Conservation (phyloP, 2,329 filamentous ascomycete genomes). For the Colletotrichum limetticola region DNA sequence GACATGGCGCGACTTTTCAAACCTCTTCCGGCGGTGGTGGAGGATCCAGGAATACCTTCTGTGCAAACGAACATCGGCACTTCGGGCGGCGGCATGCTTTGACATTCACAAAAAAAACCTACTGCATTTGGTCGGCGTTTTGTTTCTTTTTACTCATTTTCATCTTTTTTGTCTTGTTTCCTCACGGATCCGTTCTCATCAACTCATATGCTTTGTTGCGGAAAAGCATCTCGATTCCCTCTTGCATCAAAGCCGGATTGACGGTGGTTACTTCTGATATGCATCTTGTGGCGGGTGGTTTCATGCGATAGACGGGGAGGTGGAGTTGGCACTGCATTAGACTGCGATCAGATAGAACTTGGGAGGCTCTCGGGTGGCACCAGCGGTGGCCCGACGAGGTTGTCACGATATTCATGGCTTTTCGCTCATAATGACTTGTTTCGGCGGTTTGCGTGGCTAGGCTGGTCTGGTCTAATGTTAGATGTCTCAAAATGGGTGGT, state of each 20-base stretch:
- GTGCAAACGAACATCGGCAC: constrained; percentile 53
- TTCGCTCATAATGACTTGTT: constrained; percentile 36
- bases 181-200: constrained; percentile 31
- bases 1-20: constrained; percentile 79
- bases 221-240: constrained; percentile 36
- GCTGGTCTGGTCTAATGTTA: constrained; percentile 35
- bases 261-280: constrained; percentile 38
- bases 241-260: constrained; percentile 36
- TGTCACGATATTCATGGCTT: constrained; percentile 38
- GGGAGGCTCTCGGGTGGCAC: constrained; percentile 35
- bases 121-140: constrained; percentile 41
- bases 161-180: constrained; percentile 27
- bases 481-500: constrained; percentile 34
- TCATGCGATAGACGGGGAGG: constrained; percentile 39
- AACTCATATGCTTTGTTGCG: constrained; percentile 33
- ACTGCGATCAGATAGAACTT: constrained; percentile 43
- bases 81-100: constrained; percentile 44
- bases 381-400: constrained; percentile 34
- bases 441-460: constrained; percentile 31
- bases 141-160: constrained; percentile 10
- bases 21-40: constrained; percentile 61
- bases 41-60: constrained; percentile 53
- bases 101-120: constrained; percentile 41
- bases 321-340: constrained; percentile 45
- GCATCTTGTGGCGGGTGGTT: constrained; percentile 37